Base-by-base conservation (phyloP, 192 early-diverging fungal species). In the Coemansia sp. region DNA sequence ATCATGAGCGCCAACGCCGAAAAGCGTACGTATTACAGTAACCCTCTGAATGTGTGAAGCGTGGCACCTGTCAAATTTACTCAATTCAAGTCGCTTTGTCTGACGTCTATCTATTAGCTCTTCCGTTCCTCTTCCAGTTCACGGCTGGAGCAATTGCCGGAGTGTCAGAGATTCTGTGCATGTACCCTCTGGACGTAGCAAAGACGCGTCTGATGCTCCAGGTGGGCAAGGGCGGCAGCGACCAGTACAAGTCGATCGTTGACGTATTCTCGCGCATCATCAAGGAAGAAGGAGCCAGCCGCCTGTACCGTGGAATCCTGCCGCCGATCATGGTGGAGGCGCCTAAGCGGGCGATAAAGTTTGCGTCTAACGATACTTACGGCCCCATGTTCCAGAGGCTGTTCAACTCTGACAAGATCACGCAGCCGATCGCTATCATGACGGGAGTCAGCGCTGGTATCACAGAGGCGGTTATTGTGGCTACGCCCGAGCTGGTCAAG, bases 261-360 rank as follows among this genome's bases (percentile, higher is more conserved):
- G 89, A 88, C 64, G 82, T 84, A 18, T 89, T 92, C 75, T 59
- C 68, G 38, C 79, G 86, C 25, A 92, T 92, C 43, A 80, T 92
- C 71, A 80, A 82, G 61, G 84, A 88, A 45, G 91, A 92, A 66
- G 91, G 90, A 38, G 83, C 78, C 4, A 62, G 68, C 42, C 84
- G 89, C 3, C 83, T 95, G 45, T 94, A 97, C 72, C 85, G 92
- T 52, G 96, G 96, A n/a, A 99, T 99, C 58, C 68, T 94, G 31
- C 93, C 97, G 41, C 97, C 97, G 6, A 95, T 99, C 69, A 84
- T 99, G 83, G 94, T 94, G 1, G 97, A 99, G 80, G 96, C 96
- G 38, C 96, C 96, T 21, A 98, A 98, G 84, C 88, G 96, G 45
- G 94, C 94, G 20, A 98, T 93, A 79, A 98, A 98, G 80, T 98